Evolutionary conservation across 1,139 yeast genomes (phyloP), one percentile per base, ranked within the genome.

Genomic region (Sugiyamaella pinicola): DNA sequence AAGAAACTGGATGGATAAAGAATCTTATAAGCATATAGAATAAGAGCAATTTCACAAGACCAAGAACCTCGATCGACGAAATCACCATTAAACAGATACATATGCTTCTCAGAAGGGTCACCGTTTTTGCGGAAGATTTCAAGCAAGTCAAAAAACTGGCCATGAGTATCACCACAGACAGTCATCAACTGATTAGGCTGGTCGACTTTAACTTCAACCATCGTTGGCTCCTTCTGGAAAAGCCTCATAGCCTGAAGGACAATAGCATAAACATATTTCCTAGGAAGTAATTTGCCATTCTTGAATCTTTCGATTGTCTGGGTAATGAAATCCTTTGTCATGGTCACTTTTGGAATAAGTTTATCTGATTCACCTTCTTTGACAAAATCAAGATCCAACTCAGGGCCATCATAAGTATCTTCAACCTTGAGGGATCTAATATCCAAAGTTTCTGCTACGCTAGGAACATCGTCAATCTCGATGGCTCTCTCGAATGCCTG

Each of bases 11-110:
- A 66, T n/a, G 99, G 99, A 65, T 78, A 86, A 41, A 87, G 70
- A 40, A 90, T 76, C 73, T 93, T 93, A 70, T 88, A 79, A 12
- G 85, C 80, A 69, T 88, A 91, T 50, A 89, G 77, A 47, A 87
- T 76, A 49, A 95, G 74, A 1, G 97, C 97, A 51, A 93, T 95
- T 69, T 93, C 99, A 67, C 96, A 87, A 3, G 97, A 89, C 98
- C 99, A 93, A 6, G 96, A 87, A 1, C 99, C 99, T 66, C 99
- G 79, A 67, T 93, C 99, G 4, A 93, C 99, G 72, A 93, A 93
- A 72, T 95, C 99, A 47, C 99, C 99, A 66, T 93, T 93, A 74
- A 93, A 91, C 53, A 93, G 73, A 67, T 87, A 93, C 15, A 83
- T 78, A 69, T 91, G 97, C 2, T 69, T 60, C n/a, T 77, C 75